phyloP scores from a whole-genome alignment of 305 asterid species.

The Fraxinus floribunda region DNA sequence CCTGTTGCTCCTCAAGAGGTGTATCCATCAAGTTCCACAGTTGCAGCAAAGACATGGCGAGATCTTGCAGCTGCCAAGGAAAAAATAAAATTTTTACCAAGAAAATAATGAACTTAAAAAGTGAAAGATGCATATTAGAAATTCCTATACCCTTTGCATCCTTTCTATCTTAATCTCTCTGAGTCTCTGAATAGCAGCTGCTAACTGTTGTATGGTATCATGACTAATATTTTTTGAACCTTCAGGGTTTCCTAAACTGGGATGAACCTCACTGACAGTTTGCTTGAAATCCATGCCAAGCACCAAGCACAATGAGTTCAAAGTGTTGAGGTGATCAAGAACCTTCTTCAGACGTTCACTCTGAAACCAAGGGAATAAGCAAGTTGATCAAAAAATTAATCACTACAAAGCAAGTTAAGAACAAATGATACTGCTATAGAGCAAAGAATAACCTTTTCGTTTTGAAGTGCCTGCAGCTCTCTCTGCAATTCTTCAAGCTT shows the following conservation, averaged over 20 bases:
- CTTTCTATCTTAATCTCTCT: conserved; percentile 70
- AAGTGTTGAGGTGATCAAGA: conserved; percentile 55
- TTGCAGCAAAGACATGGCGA: conserved; percentile 82
- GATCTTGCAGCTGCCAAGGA: conserved; percentile 73
- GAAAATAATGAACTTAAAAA: background rate
- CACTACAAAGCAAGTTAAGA: background rate
- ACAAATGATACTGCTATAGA: background rate
- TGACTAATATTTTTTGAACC: conserved; percentile 63
- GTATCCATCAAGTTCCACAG: conserved; percentile 99
- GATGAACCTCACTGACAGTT: conserved; percentile 70
- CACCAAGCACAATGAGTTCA: conserved; percentile 75
- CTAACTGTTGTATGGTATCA: conserved; percentile 63
- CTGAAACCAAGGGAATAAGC: conserved; percentile 47
- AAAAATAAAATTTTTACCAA: background rate
- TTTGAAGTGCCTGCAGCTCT: conserved; percentile 75
- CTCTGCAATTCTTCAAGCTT: conserved; percentile 74
- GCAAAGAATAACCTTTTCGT: conserved; percentile 61
- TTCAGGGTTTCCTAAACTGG: conserved; percentile 75
- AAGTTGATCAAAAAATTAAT: background rate
- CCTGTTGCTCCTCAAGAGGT: conserved; percentile 85
- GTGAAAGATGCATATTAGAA: conserved; percentile 2
- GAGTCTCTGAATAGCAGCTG: conserved; percentile 52
- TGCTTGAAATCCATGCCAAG: conserved; percentile 85
- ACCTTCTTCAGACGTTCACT: conserved; percentile 81
- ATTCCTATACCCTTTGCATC: conserved; percentile 70